Percentiles rank a stretch among this genome's conserved stretches.
phyloP scores from a whole-genome alignment of 176 grass and related monocot genomes.

The Themeda triandra region DNA sequence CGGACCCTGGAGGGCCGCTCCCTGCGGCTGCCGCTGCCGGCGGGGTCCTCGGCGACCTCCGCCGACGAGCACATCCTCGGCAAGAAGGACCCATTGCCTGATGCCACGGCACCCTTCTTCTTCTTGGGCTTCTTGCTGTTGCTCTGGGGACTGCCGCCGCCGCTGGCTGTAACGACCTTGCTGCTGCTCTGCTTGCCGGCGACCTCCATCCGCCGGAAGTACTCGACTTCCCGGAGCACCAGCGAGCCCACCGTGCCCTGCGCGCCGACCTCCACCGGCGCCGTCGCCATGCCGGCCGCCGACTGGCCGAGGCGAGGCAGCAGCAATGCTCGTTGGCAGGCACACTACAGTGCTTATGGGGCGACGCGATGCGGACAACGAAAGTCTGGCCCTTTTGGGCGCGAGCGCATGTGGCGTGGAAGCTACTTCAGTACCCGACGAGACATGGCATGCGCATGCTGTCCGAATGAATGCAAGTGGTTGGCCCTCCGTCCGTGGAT shows the following conservation, averaged over 20 bases:
- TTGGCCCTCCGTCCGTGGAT: neutral
- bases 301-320: neutral
- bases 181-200: conserved; percentile 12
- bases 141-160: neutral
- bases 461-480: neutral
- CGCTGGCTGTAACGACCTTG: neutral
- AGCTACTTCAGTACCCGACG: neutral
- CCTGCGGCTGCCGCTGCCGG: neutral
- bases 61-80: conserved; percentile 46
- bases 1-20: neutral
- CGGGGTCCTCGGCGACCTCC: conserved; percentile 14
- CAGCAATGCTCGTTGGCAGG: neutral
- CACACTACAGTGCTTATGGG: neutral
- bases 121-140: neutral
- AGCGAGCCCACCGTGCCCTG: conserved; percentile 42
- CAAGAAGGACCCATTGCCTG: conserved; percentile 16
- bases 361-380: neutral
- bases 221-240: conserved; percentile 41
- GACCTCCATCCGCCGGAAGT: conserved; percentile 23
- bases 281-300: neutral
- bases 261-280: conserved; percentile 41
- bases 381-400: neutral
- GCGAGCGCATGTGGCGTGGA: neutral
- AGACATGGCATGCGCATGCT: neutral
- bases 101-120: neutral